Base-by-base conservation (phyloP, 2,329 filamentous ascomycete genomes). In the Lecanicillium sp. region DNA sequence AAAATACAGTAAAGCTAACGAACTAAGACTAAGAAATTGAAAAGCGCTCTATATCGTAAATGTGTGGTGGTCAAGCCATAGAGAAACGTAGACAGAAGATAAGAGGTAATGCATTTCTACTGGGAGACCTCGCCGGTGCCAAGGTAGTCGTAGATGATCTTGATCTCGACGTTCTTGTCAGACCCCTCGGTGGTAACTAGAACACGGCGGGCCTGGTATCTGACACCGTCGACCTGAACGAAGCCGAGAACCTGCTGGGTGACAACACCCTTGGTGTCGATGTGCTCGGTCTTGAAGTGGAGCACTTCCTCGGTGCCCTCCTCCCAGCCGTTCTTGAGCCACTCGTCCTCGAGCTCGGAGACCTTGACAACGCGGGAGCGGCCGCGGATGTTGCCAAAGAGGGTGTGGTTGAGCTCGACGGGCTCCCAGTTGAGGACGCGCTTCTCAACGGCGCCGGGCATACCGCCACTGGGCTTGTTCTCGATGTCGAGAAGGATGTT, bases 361-460 rank as follows among this genome's bases (percentile, higher is more conserved):
- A 51, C 12, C 44, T 50, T 51, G 27, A 44, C 42, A 44, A 49
- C 51, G 45, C 51, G 48, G 21, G 50, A 44, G 46, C 51, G 50
- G 29, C 49, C 52, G 47, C 48, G 49, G 27, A 53, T 53, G 38
- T 53, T 55, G 41, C 53, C 53, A 6, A 55, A 55, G 11, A 55
- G 33, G 41, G 53, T 52, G 35, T 55, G 53, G 44, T 51, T 54
- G 38, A 54, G 43, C 20, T 55, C 51, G 33, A 46, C 42, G 26
- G 49, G 49, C 36, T 45, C 50, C 47, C 48, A 49, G 48, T 52
- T 51, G 30, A 55, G 50, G 14, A 50, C 29, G 14, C 53, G 53
- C 49, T 54, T 51, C 48, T 54, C 52, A n/a, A 41, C 24, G 35
- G 50, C 38, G 11, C 47, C 49, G 9, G 50, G 41, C 27, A 53